Base-by-base conservation (phyloP, 2,329 filamentous ascomycete genomes). In the Podosphaera aphanis region DNA sequence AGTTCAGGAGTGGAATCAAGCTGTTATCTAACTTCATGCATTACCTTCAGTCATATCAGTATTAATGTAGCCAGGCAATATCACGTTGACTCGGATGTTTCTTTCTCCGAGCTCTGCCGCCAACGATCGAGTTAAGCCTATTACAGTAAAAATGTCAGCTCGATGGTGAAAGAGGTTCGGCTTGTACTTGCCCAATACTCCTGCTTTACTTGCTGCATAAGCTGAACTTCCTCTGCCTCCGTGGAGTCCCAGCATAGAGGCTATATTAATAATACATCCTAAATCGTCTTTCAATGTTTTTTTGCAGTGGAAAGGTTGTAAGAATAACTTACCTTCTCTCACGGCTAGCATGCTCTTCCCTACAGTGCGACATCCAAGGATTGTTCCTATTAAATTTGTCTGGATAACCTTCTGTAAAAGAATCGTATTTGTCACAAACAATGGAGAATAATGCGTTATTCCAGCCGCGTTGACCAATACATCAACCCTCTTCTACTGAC, bases 381-480 rank as follows among this genome's bases (percentile, higher is more conserved):
- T 74, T 46, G 81, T 74, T 1, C 73, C 69, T 45, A 67, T 64
- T 1, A 93, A 68, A 59, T 93, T 93, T 35, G 74, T 81, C 44
- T 71, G 64, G 4, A 93, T 55, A 5, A 84, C 65, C 1, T 64
- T 53, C 1, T 72, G 63, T 19, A 84, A 65, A 2, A 69, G 64
- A 0, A 62, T 58, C 0, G 68, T 57, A 0, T 61, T 55, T 1
- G 71, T 74, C 8, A 67, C 64, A 39, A 73, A 63, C n/a, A 90
- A 67, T 1, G 83, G 64, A 0, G 68, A 71, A 11, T 68, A 69
- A 52, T 84, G 75, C 0, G 77, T 68, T 19, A 85, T 66, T 8
- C 84, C 85, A 0, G 84, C 84, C 21, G 81, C 80, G 57, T 93
- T 92, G 51, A 93, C 69, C 1, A 93, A 69, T 25, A 88, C 65